Conservation (phyloP, 768 basidiomycete genomes). For the Coprinellus micaceus region DNA sequence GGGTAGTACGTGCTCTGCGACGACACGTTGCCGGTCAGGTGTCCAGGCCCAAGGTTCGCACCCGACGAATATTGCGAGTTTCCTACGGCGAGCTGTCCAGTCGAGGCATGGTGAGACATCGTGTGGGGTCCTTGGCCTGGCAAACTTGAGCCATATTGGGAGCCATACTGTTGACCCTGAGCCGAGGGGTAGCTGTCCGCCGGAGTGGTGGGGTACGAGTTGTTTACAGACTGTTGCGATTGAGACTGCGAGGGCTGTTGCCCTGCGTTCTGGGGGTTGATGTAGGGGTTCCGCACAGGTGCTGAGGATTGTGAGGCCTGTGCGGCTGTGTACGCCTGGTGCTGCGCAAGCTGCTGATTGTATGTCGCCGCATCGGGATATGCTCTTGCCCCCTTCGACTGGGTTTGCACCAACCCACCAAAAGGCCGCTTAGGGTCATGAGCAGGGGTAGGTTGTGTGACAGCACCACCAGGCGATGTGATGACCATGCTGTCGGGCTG, state of each 20-base stretch:
- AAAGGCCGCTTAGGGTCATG: conserved; percentile 84
- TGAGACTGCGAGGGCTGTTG: conserved; percentile 19
- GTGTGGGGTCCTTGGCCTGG: conserved; percentile 24
- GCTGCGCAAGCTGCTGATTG: conserved; percentile 91
- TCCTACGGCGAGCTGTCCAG: conserved; percentile 39
- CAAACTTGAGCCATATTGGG: conserved; percentile 2
- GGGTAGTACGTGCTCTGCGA: conserved; percentile 70
- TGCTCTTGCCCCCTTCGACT: conserved; percentile 78
- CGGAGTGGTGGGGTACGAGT: background rate
- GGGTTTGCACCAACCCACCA: conserved; percentile 88
- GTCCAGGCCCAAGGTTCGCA: conserved; percentile 28
- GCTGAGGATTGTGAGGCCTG: conserved; percentile 68
- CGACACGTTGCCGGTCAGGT: conserved; percentile 42
- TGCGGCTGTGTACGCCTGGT: conserved; percentile 89
- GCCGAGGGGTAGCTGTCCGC: conserved; percentile 3
- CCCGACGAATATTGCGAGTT: conserved; percentile 32
- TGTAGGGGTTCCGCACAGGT: conserved; percentile 79
- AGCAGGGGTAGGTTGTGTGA: conserved; percentile 25
- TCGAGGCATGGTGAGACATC: conserved; percentile 48
- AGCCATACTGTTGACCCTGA: background rate
- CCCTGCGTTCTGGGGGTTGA: conserved; percentile 44
- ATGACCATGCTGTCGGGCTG: conserved; percentile 51
- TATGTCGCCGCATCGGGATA: conserved; percentile 92
- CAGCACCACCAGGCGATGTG: conserved; percentile 23
- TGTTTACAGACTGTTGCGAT: conserved; percentile 12